A percentile compares a stretch with the other conserved stretches of the same genome.
Evolutionary conservation across 352 stramenopile species (phyloP).

Genomic region (Phytophthora hybrid): DNA sequence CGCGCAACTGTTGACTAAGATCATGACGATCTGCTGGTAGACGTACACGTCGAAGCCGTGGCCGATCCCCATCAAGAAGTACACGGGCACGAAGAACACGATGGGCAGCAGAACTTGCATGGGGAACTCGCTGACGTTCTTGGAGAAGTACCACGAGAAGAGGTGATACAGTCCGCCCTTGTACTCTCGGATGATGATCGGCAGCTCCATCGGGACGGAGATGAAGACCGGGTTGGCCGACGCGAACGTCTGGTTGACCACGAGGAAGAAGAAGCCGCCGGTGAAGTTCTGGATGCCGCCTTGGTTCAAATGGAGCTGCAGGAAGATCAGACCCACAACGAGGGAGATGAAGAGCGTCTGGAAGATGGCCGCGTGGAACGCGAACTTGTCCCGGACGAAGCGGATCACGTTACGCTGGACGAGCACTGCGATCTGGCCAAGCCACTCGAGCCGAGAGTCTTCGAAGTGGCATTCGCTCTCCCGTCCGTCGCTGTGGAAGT

Average conservation of each 20-base stretch:
- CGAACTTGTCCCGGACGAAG: slow-evolving; percentile 46
- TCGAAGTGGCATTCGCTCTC: slow-evolving; percentile 5
- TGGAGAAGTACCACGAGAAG: slow-evolving; percentile 56
- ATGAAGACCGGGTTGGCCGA: slow-evolving; percentile 45
- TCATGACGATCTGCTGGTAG: slow-evolving; percentile 46
- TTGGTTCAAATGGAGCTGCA: slow-evolving; percentile 51
- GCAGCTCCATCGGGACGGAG: slow-evolving; percentile 50
- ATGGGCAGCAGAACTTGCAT: slow-evolving; percentile 58
- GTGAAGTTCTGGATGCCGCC: slow-evolving; percentile 56
- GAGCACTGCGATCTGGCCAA: slow-evolving; percentile 46
- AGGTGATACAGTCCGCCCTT: slow-evolving; percentile 43
- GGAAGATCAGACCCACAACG: slow-evolving; percentile 55
- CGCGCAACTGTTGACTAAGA: slow-evolving; percentile 46
- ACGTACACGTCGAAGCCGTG: slow-evolving; percentile 47
- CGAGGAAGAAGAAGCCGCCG: slow-evolving; percentile 57
- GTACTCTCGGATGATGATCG: slow-evolving; percentile 60
- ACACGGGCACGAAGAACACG: slow-evolving; percentile 45
- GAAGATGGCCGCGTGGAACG: slow-evolving; percentile 32
- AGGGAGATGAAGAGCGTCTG: slow-evolving; percentile 48
- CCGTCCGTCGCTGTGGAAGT: background rate
- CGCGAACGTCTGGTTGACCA: slow-evolving; percentile 51
- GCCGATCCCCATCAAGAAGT: slow-evolving; percentile 55
- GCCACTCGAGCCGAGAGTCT: slow-evolving; percentile 28
- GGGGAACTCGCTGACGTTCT: slow-evolving; percentile 60
- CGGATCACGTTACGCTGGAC: slow-evolving; percentile 47